Evolutionary conservation across 75 land plant genomes (phyloP).

Genomic region (Cunninghamia lanceolata): DNA sequence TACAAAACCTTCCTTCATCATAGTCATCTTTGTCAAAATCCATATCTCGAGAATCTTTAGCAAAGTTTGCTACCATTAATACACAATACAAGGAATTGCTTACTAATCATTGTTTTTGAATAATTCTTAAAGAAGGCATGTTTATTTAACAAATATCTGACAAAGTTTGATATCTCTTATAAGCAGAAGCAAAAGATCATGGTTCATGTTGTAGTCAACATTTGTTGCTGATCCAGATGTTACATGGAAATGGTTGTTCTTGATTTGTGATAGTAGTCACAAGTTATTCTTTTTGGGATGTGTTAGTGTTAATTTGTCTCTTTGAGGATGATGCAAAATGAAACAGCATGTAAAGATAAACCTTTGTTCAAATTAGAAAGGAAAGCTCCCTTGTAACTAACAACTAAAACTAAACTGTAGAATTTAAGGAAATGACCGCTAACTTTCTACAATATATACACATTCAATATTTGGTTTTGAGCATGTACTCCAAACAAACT

Average conservation of each 20-base stretch:
- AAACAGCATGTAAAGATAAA: too few relatives aligned
- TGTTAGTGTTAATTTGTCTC: neutral
- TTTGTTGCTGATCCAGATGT: neutral
- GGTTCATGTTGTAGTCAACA: neutral
- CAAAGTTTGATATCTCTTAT: neutral
- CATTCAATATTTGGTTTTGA: too few relatives aligned
- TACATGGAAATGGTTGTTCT: neutral
- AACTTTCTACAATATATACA: too few relatives aligned
- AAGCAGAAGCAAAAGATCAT: neutral
- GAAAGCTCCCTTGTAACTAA: too few relatives aligned
- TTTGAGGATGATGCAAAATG: neutral
- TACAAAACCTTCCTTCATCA: neutral
- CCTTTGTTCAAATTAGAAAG: too few relatives aligned
- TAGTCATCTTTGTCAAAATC: neutral
- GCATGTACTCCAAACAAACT: too few relatives aligned
- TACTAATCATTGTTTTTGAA: neutral
- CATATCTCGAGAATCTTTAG: neutral
- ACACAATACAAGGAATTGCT: neutral
- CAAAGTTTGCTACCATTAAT: neutral
- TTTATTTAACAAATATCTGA: neutral
- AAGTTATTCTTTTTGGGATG: neutral
- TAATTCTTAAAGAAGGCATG: neutral
- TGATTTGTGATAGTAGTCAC: neutral
- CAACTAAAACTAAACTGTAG: too few relatives aligned
- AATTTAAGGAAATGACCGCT: too few relatives aligned